Percentiles rank a stretch among this genome's conserved stretches.
phyloP scores from a whole-genome alignment of 2,329 filamentous ascomycete genomes.

The Aspergillus tubingensis region DNA sequence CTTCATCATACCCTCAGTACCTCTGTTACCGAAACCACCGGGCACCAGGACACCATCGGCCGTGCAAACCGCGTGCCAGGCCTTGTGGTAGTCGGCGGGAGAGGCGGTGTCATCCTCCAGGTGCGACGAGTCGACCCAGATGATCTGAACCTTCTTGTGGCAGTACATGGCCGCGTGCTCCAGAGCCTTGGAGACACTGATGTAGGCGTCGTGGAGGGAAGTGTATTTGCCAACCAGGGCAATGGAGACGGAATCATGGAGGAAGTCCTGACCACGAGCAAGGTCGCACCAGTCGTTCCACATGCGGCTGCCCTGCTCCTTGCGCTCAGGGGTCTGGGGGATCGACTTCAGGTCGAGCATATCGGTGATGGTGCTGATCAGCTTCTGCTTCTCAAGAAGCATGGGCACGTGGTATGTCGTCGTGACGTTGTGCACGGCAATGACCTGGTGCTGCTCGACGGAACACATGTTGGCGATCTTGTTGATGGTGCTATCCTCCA shows the following conservation, averaged over 20 bases:
- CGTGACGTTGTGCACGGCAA: constrained; percentile 82
- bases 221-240: constrained; percentile 92
- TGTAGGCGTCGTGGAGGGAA: constrained; percentile 79
- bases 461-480: constrained; percentile 92
- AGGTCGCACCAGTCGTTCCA: constrained; percentile 79
- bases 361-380: constrained; percentile 67
- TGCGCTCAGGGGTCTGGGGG: constrained; percentile 54
- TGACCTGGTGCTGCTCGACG: constrained; percentile 79
- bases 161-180: constrained; percentile 92
- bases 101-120: constrained; percentile 69
- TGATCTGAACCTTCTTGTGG: constrained; percentile 72
- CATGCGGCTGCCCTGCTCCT: constrained; percentile 65
- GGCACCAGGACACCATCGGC: constrained; percentile 60
- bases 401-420: constrained; percentile 94
- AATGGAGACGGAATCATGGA: constrained; percentile 72
- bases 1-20: constrained; percentile 86
- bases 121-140: constrained; percentile 82
- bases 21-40: constrained; percentile 79
- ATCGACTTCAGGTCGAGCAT: constrained; percentile 66
- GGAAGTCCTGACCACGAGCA: constrained; percentile 66
- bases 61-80: constrained; percentile 77
- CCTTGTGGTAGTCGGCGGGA: constrained; percentile 76
- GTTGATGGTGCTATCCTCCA: constrained; percentile 72
- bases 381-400: constrained; percentile 79
- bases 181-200: constrained; percentile 79